Conservation (phyloP, 768 basidiomycete species). For the Lactarius sanguifluus region DNA sequence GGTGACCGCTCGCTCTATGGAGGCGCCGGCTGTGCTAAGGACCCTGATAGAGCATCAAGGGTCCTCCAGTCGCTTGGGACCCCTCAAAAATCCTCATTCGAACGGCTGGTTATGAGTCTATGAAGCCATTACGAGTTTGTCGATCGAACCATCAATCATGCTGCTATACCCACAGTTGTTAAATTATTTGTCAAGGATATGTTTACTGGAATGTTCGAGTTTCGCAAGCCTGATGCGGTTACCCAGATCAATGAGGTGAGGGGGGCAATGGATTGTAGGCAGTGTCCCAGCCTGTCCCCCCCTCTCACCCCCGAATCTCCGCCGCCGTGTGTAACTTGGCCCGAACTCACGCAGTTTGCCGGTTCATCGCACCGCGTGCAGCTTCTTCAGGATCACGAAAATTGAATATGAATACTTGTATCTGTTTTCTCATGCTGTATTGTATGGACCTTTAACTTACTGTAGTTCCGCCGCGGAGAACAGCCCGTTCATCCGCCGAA, state of each 20-base stretch:
- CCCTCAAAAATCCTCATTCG: no score
- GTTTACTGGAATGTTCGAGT: constrained; percentile 9
- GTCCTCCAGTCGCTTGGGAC: no score
- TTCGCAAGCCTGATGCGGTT: constrained; percentile 2
- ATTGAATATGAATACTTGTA: constrained; percentile 19
- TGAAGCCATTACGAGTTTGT: constrained; percentile 28
- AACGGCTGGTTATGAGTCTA: no score
- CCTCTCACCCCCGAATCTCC: constrained; percentile 16
- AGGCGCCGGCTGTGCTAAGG: no score
- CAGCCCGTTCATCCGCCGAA: constrained; percentile 23
- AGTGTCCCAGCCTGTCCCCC: constrained; percentile 2
- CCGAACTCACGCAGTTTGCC: constrained; percentile 18
- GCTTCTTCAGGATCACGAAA: constrained; percentile 20
- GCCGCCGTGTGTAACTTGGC: constrained; percentile 7
- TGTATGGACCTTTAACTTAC: not conserved
- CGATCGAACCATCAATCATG: constrained; percentile 11
- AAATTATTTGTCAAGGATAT: constrained; percentile 22
- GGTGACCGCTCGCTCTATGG: no score
- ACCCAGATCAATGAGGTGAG: not conserved
- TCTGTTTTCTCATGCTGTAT: constrained; percentile 9
- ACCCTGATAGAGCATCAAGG: no score
- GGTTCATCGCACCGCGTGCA: constrained; percentile 18
- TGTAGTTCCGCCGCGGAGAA: constrained; percentile 18
- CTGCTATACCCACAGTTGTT: constrained; percentile 26
- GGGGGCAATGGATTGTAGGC: not conserved